These are phyloP conservation scores for Phytophthora pini DNA, from an alignment of 352 stramenopile genomes.

Conservation along the genomic window DNA sequence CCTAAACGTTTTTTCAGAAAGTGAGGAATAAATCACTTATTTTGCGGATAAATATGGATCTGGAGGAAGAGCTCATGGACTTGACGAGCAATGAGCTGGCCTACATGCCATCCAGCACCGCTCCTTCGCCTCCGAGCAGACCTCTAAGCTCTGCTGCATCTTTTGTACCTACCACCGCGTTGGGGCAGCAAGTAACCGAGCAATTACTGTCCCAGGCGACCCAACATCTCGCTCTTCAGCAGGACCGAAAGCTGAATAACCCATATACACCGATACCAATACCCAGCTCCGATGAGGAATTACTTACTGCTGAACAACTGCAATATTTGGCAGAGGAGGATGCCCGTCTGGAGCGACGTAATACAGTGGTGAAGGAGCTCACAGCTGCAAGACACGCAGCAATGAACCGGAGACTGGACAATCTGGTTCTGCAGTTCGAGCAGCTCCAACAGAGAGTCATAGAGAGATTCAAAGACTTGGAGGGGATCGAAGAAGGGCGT, in stretches of 20 bases:
- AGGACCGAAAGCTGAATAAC: not conserved
- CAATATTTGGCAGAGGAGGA: constrained; percentile 30
- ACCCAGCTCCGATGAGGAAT: constrained; percentile 5
- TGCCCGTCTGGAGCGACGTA: constrained; percentile 22
- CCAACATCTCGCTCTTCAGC: constrained; percentile 11
- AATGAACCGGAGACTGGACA: constrained; percentile 11
- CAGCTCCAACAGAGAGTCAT: constrained; percentile 8
- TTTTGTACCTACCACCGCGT: not conserved
- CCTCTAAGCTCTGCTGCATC: not conserved
- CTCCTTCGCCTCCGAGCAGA: not conserved
- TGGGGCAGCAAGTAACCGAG: constrained; percentile 22
- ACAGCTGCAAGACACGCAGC: constrained; percentile 7
- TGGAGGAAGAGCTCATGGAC: constrained; percentile 74
- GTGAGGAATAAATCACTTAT: not conserved
- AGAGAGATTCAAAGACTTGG: not conserved
- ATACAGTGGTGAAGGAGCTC: constrained; percentile 20
- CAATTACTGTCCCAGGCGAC: constrained; percentile 16
- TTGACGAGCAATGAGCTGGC: constrained; percentile 61
- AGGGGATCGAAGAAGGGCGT: not conserved
- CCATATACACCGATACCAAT: too few species aligned
- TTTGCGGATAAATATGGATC: constrained; percentile 26
- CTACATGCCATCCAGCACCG: constrained; percentile 49
- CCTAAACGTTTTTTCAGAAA: too few species aligned
- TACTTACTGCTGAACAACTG: constrained; percentile 21
- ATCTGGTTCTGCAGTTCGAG: constrained; percentile 33